These are phyloP conservation scores for Pisolithus thermaeus DNA, from an alignment of 1,284 basidiomycete genomes.

Conservation along the genomic window DNA sequence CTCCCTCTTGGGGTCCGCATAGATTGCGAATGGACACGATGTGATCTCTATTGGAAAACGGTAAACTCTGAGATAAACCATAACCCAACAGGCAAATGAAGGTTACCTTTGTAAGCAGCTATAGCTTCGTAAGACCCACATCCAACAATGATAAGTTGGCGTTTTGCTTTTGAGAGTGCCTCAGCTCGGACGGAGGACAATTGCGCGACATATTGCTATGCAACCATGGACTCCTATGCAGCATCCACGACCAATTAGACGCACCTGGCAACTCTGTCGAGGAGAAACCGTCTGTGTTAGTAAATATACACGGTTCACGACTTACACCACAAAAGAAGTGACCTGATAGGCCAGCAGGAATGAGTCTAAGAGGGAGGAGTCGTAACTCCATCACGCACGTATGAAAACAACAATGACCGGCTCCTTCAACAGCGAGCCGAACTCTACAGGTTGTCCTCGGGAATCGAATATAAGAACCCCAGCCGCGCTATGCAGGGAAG, in stretches of 20 bases:
- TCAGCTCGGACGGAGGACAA: slow-evolving; percentile 41
- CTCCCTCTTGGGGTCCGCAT: slow-evolving; percentile 51
- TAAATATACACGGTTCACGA: slow-evolving; percentile 1
- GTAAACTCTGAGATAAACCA: background rate
- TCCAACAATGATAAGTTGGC: slow-evolving; percentile 51
- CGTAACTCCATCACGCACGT: slow-evolving; percentile 35
- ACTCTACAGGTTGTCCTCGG: slow-evolving; percentile 40
- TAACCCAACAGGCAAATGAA: no score
- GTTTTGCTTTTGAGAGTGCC: slow-evolving; percentile 36
- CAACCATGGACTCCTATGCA: background rate
- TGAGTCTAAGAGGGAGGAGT: slow-evolving; percentile 2
- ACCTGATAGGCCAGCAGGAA: slow-evolving; percentile 29
- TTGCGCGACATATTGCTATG: slow-evolving; percentile 48
- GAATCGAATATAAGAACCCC: slow-evolving; percentile 37
- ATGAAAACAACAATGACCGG: slow-evolving; percentile 62
- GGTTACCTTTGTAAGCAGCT: slow-evolving; percentile 44
- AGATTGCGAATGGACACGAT: slow-evolving; percentile 44
- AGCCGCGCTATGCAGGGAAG: slow-evolving; percentile 31
- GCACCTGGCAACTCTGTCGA: slow-evolving; percentile 35
- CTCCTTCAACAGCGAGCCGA: slow-evolving; percentile 45
- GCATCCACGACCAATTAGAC: slow-evolving; percentile 2
- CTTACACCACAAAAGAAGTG: slow-evolving; percentile 65
- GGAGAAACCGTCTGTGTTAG: slow-evolving; percentile 1
- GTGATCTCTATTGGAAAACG: slow-evolving; percentile 40
- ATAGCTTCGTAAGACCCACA: slow-evolving; percentile 59